phyloP scores from a whole-genome alignment of 2,329 filamentous ascomycete species.

The Colletotrichum viniferum region DNA sequence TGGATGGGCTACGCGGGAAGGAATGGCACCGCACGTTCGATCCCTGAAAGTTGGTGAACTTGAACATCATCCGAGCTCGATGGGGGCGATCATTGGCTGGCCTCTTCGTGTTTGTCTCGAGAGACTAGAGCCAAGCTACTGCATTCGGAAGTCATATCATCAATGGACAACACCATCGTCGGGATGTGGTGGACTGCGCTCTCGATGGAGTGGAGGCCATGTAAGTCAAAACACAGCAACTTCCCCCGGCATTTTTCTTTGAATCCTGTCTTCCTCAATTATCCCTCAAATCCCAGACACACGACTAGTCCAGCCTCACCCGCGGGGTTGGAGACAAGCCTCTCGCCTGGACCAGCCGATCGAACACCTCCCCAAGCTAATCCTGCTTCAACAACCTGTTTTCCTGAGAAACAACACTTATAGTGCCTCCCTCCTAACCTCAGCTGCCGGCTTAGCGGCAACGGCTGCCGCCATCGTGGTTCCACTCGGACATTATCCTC shows the following conservation, averaged over 20 bases:
- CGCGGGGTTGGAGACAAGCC: background rate
- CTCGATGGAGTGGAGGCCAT: background rate
- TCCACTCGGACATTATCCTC: background rate
- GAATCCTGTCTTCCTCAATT: fast-evolving
- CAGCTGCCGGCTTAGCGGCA: background rate
- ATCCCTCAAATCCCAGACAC: too few species aligned
- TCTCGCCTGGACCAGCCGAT: background rate
- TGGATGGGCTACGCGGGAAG: background rate
- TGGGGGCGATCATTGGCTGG: background rate
- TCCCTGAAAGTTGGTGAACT: background rate
- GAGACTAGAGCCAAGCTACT: background rate
- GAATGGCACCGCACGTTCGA: background rate
- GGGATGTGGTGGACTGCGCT: background rate
- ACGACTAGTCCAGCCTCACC: background rate
- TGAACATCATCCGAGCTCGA: background rate
- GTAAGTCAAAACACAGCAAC: too few species aligned
- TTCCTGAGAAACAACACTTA: background rate
- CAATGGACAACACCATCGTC: background rate
- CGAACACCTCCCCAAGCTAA: background rate
- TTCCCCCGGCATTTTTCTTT: too few species aligned
- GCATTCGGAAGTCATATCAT: background rate
- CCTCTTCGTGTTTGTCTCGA: background rate
- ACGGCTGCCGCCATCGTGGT: background rate
- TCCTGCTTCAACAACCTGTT: background rate
- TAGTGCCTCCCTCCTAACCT: fast-evolving